These are phyloP conservation scores for Podaxis rugospora DNA, from an alignment of 768 basidiomycete species.

Conservation along the genomic window DNA sequence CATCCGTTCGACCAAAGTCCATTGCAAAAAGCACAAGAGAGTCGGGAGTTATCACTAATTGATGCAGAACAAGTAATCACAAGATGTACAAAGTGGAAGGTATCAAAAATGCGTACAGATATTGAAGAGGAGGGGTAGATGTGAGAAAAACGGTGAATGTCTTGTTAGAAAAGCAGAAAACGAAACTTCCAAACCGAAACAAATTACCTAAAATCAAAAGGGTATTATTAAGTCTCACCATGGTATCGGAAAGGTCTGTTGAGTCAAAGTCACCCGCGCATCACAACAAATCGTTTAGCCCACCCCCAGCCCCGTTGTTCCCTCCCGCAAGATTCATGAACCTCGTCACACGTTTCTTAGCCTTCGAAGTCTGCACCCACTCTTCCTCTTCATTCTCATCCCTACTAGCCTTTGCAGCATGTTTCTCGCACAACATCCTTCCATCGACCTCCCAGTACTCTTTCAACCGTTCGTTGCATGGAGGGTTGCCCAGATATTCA, in stretches of 20 bases:
- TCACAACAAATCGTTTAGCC: conserved; percentile 20
- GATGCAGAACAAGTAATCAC: neutral
- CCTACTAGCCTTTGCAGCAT: conserved; percentile 39
- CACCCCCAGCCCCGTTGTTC: conserved; percentile 14
- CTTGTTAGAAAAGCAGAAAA: neutral
- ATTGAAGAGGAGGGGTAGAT: neutral
- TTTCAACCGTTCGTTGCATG: conserved; percentile 53
- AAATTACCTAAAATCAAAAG: neutral
- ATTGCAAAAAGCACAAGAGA: neutral
- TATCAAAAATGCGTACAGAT: neutral
- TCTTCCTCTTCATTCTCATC: conserved; percentile 24
- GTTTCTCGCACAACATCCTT: conserved; percentile 81
- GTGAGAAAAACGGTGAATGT: neutral
- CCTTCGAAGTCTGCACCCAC: conserved; percentile 40
- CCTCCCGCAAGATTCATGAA: conserved; percentile 67
- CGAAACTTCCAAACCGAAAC: neutral
- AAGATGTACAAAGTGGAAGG: neutral
- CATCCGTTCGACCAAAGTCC: neutral
- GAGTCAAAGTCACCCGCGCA: conserved; percentile 2
- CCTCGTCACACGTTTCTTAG: conserved; percentile 74
- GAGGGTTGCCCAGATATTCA: conserved; percentile 52
- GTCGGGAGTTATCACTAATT: neutral
- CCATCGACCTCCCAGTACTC: conserved; percentile 92
- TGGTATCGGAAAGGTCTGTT: neutral
- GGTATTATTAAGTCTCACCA: neutral